phyloP scores from a whole-genome alignment of 495 filamentous ascomycete genomes.

The Neurospora hispaniola region DNA sequence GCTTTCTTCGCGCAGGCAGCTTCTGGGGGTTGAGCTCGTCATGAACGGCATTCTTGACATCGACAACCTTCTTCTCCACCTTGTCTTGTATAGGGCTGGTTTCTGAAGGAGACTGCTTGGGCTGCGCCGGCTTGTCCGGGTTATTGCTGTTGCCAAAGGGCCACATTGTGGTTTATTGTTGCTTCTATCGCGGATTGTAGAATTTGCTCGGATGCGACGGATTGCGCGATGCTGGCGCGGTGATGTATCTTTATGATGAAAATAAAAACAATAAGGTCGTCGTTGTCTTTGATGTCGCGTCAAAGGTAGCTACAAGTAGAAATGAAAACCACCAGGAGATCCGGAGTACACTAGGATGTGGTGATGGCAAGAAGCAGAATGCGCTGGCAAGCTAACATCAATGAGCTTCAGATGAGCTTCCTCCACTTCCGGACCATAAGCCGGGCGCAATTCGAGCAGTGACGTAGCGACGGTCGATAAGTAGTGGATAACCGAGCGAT shows the following conservation, averaged over 20 bases:
- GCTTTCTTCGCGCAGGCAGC: slow-evolving; percentile 48
- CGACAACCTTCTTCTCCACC: slow-evolving; percentile 6
- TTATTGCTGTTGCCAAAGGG: slow-evolving; percentile 29
- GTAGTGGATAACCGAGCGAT: not conserved
- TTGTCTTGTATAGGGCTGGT: not conserved
- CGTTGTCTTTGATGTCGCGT: not conserved
- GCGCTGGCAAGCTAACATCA: not conserved
- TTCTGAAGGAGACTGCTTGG: slow-evolving; percentile 14
- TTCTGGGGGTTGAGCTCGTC: slow-evolving; percentile 31
- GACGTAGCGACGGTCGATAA: not conserved
- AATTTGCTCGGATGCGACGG: not conserved
- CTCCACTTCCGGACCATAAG: not conserved
- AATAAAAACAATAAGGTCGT: not conserved
- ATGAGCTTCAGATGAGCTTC: not conserved
- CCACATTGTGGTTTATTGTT: slow-evolving; percentile 22
- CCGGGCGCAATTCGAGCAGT: not conserved
- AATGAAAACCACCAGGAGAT: not conserved
- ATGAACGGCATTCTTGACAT: slow-evolving; percentile 10
- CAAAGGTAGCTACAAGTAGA: not conserved
- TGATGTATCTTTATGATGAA: not conserved
- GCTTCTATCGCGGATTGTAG: not conserved
- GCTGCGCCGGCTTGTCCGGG: slow-evolving; percentile 25
- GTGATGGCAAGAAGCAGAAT: not conserved
- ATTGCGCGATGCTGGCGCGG: not conserved
- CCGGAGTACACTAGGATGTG: not conserved